Evolutionary conservation across 179 eudicot species (phyloP).

Genomic region (Beta macrorhiza): DNA sequence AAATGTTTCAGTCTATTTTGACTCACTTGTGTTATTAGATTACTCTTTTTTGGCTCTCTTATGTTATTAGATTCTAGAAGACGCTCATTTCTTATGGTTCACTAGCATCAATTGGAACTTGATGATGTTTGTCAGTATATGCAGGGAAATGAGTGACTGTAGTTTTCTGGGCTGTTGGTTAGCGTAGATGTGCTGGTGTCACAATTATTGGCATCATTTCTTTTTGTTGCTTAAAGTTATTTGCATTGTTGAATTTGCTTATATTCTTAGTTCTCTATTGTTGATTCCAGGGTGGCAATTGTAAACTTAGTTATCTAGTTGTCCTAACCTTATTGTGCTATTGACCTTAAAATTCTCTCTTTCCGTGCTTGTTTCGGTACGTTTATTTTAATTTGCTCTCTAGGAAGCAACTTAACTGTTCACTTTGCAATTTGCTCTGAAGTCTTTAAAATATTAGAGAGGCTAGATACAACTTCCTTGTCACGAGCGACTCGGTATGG

Average conservation of each 20-base stretch:
- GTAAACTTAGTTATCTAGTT: not conserved
- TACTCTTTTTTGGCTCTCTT: not conserved
- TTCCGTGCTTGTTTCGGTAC: not conserved
- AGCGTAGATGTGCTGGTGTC: not conserved
- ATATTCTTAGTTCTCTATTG: not conserved
- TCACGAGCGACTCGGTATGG: not conserved
- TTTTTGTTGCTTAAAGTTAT: not conserved
- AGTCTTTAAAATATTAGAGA: not conserved
- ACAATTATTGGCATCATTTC: too few species aligned
- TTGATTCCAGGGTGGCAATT: not conserved
- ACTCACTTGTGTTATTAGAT: constrained; percentile 7
- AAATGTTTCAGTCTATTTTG: constrained; percentile 5
- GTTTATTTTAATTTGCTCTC: not conserved
- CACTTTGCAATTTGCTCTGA: constrained; percentile 2
- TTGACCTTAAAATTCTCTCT: not conserved
- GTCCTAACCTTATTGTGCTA: not conserved
- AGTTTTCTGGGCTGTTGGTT: not conserved
- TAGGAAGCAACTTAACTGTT: not conserved
- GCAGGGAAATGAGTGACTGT: constrained; percentile 2
- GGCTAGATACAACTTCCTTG: not conserved
- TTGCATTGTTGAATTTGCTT: not conserved
- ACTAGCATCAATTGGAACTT: not conserved
- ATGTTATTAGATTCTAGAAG: constrained; percentile 9
- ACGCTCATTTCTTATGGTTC: constrained; percentile 3
- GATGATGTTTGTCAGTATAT: constrained; percentile 1